Percentiles rank a stretch among this genome's conserved stretches.
These are phyloP conservation scores for Sphagnum fallax DNA, from an alignment of 228 moss, liverwort and hornwort species.

Conservation along the genomic window DNA sequence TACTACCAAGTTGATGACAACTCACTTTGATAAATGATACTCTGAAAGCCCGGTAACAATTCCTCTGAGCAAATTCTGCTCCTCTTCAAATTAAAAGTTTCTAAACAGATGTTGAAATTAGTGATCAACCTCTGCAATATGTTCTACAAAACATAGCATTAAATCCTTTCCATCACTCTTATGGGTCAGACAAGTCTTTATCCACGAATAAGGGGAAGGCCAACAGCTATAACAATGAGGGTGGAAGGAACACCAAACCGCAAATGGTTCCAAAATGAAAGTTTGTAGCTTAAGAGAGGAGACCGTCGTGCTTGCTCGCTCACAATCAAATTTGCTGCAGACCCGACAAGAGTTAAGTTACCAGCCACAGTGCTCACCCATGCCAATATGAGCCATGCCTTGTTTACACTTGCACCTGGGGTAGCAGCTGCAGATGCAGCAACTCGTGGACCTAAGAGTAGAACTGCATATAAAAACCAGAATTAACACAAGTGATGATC, in stretches of 20 bases:
- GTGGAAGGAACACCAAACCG: constrained; percentile 79
- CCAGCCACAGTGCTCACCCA: constrained; percentile 99
- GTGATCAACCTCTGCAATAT: too few species aligned
- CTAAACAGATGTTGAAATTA: too few species aligned
- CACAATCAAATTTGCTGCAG: constrained; percentile 86
- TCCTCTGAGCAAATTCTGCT: too few species aligned
- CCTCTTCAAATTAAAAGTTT: too few species aligned
- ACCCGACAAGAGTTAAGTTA: constrained; percentile 79
- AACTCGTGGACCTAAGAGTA: constrained; percentile 63
- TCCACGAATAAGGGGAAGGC: constrained; percentile 50
- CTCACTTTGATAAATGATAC: too few species aligned
- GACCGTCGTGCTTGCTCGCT: constrained; percentile 75
- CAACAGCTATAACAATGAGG: constrained; percentile 55
- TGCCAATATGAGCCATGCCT: constrained; percentile 83
- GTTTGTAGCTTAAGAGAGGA: constrained; percentile 20
- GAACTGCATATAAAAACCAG: constrained; percentile 33
- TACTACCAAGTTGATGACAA: too few species aligned
- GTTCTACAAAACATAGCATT: too few species aligned
- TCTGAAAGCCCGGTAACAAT: too few species aligned
- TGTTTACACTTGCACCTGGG: constrained; percentile 48
- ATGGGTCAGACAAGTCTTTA: not conserved
- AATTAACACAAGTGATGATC: too few species aligned
- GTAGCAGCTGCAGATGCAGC: constrained; percentile 56
- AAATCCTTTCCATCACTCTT: too few species aligned
- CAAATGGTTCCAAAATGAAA: constrained; percentile 62